A percentile compares a stretch with the other conserved stretches of the same genome.
phyloP scores from a whole-genome alignment of 306 rosid genomes.

The Datisca glomerata region DNA sequence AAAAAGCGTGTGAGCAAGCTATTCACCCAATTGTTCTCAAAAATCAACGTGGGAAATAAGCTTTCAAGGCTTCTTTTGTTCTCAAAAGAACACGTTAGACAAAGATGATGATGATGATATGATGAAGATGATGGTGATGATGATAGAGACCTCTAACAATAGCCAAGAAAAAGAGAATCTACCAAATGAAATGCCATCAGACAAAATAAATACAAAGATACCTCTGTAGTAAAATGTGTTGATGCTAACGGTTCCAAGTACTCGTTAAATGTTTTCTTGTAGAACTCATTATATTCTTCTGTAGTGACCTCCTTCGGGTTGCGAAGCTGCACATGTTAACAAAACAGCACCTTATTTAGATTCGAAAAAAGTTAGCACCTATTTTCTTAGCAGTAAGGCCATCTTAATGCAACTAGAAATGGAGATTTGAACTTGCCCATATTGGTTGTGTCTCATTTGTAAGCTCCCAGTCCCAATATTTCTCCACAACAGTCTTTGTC shows the following conservation, averaged over 20 bases:
- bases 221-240: conserved; percentile 94
- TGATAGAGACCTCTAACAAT: too few species aligned
- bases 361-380: conserved; percentile 5
- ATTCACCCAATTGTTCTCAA: too few species aligned
- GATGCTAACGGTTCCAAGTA: conserved; percentile 92
- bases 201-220: too few species aligned
- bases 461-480: conserved; percentile 98
- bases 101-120: too few species aligned
- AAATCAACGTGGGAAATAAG: too few species aligned
- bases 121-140: too few species aligned
- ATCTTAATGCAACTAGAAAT: neutral
- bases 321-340: conserved; percentile 64
- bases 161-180: too few species aligned
- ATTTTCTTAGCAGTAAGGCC: conserved; percentile 3
- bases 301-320: conserved; percentile 76
- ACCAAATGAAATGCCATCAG: too few species aligned
- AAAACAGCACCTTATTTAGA: conserved; percentile 4
- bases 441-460: conserved; percentile 87
- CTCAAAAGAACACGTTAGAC: too few species aligned
- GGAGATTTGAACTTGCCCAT: conserved; percentile 48
- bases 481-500: conserved; percentile 85
- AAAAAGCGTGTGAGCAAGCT: too few species aligned
- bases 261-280: conserved; percentile 76
- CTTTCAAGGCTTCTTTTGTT: too few species aligned
- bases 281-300: conserved; percentile 92